phyloP scores from a whole-genome alignment of 140 eudicot genomes.

The Cichorium intybus region DNA sequence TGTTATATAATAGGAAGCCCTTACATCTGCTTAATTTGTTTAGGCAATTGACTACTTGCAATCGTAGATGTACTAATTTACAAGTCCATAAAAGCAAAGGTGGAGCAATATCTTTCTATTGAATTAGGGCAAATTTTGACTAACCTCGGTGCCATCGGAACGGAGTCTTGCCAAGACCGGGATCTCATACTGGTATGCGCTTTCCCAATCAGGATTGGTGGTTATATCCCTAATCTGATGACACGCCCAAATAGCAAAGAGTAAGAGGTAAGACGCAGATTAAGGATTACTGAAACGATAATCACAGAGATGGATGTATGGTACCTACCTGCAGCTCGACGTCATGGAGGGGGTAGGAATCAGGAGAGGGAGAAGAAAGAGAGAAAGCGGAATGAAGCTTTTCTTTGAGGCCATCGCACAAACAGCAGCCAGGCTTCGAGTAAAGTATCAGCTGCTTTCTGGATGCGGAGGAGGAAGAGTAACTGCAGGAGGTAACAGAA shows the following conservation, averaged over 20 bases:
- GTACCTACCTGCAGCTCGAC: conserved; percentile 65
- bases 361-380: conserved; percentile 39
- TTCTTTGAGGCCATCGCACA: conserved; percentile 96
- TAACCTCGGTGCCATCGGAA: conserved; percentile 54
- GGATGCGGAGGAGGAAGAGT: conserved; percentile 26
- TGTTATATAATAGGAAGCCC: neutral
- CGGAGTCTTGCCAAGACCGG: conserved; percentile 46
- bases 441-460: conserved; percentile 61
- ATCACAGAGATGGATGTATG: neutral
- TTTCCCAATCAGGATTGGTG: conserved; percentile 92
- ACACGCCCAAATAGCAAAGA: neutral
- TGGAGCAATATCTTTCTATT: neutral
- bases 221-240: conserved; percentile 86
- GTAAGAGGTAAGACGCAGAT: neutral
- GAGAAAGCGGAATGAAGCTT: conserved; percentile 73
- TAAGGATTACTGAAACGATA: neutral
- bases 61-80: neutral
- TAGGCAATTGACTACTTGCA: neutral
- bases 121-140: neutral
- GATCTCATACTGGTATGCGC: conserved; percentile 62
- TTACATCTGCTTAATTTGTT: neutral
- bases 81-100: neutral
- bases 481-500: conserved; percentile 19
- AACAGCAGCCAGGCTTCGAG: conserved; percentile 98
- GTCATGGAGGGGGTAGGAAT: conserved; percentile 48